These are phyloP conservation scores for Colletotrichum coccodes DNA, from an alignment of 2,329 filamentous ascomycete species.

Conservation along the genomic window DNA sequence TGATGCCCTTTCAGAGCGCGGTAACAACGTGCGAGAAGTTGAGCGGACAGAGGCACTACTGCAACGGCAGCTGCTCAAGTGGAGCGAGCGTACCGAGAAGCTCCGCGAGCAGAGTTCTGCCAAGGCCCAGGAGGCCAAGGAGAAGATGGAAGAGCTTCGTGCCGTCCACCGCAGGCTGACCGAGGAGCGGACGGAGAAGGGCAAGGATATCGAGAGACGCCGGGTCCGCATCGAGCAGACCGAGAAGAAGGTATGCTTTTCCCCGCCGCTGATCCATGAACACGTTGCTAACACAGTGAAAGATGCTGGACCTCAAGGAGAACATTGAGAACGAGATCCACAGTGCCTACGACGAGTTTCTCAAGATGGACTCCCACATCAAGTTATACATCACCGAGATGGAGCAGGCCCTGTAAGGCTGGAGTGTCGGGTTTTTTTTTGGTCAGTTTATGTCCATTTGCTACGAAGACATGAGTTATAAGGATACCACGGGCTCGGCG, in stretches of 20 bases:
- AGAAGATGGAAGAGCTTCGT: constrained; percentile 90
- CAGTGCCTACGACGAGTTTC: constrained; percentile 89
- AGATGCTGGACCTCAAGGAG: constrained; percentile 98
- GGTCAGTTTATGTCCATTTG: constrained; percentile 1
- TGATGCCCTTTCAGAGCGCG: constrained; percentile 87
- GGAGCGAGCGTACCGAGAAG: constrained; percentile 87
- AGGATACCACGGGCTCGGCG: constrained; percentile 53
- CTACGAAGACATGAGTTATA: constrained; percentile 31
- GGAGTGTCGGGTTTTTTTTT: not conserved
- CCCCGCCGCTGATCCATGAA: not conserved
- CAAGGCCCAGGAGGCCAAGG: constrained; percentile 83
- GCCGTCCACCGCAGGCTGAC: constrained; percentile 82
- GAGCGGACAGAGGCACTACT: constrained; percentile 88
- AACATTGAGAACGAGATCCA: constrained; percentile 96
- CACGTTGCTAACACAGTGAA: constrained; percentile 30
- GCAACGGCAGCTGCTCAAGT: constrained; percentile 84
- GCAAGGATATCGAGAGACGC: constrained; percentile 90
- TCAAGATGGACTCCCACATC: constrained; percentile 98
- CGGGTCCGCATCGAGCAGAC: constrained; percentile 97
- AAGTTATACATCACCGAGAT: constrained; percentile 98
- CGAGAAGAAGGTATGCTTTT: constrained; percentile 86
- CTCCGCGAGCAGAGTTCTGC: constrained; percentile 82
- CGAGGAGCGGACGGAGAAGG: constrained; percentile 87
- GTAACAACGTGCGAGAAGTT: constrained; percentile 90
- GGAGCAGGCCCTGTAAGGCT: constrained; percentile 79